These are phyloP conservation scores for Condylostoma magnum DNA, from an alignment of 169 alveolate species.

Conservation along the genomic window DNA sequence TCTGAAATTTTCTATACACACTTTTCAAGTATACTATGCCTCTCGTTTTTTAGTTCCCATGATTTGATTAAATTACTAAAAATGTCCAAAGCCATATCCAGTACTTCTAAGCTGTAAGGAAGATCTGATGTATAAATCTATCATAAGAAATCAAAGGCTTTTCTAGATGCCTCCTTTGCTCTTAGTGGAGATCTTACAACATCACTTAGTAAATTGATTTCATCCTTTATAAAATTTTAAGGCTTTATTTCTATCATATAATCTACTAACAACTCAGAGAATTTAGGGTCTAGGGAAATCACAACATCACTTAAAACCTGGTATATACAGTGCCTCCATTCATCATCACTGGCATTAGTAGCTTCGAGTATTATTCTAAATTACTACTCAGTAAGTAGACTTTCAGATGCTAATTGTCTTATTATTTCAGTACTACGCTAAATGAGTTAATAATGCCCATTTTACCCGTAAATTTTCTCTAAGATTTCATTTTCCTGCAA, in stretches of 20 bases:
- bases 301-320: slow-evolving; percentile 67
- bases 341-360: slow-evolving; percentile 71
- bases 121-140: background rate
- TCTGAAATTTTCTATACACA: slow-evolving; percentile 34
- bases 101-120: background rate
- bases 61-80: slow-evolving; percentile 27
- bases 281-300: slow-evolving; percentile 52
- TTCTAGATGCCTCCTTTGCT: slow-evolving; percentile 36
- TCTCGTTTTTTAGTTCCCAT: slow-evolving; percentile 8
- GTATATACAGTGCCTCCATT: slow-evolving; percentile 63
- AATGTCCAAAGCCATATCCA: slow-evolving; percentile 27
- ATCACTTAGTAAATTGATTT: slow-evolving; percentile 61
- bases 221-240: slow-evolving; percentile 59
- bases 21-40: background rate
- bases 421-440: slow-evolving; percentile 67
- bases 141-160: slow-evolving; percentile 35
- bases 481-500: slow-evolving; percentile 66
- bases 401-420: slow-evolving; percentile 59
- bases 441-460: slow-evolving; percentile 71
- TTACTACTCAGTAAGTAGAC: slow-evolving; percentile 50
- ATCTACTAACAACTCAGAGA: slow-evolving; percentile 60
- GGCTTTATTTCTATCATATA: slow-evolving; percentile 52
- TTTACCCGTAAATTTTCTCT: slow-evolving; percentile 64
- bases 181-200: slow-evolving; percentile 51
- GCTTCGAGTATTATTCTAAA: slow-evolving; percentile 67